Conservation (phyloP, 176 grass and related monocot species). For the Aegilops longissima region DNA sequence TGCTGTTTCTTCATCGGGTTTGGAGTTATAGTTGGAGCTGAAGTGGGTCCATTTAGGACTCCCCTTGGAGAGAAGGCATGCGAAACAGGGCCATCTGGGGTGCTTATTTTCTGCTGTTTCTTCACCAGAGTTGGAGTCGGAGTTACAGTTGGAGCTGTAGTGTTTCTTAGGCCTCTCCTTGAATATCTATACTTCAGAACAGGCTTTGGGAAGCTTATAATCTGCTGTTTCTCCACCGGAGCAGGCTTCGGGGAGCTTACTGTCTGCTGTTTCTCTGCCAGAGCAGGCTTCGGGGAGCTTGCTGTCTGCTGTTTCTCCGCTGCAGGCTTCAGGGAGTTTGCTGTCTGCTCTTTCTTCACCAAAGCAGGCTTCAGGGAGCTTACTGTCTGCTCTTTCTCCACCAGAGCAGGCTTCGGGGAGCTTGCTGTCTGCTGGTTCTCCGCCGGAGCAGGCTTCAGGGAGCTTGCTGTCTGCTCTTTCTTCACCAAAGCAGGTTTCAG, state of each 20-base stretch:
- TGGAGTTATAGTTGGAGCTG: slow-evolving; percentile 1
- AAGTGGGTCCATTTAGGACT: slow-evolving; percentile 2
- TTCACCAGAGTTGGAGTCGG: not conserved
- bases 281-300: not conserved
- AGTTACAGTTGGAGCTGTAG: not conserved
- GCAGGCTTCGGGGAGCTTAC: not conserved
- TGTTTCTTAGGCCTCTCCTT: not conserved
- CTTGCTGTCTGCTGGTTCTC: not conserved
- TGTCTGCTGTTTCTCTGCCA: not conserved
- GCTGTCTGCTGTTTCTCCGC: not conserved
- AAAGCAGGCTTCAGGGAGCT: not conserved
- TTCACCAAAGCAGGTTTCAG: not conserved
- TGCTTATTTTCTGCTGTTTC: slow-evolving; percentile 1
- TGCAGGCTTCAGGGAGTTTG: not conserved
- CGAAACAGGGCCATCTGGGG: not conserved
- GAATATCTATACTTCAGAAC: slow-evolving; percentile 18
- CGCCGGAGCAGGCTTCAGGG: not conserved
- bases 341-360: not conserved
- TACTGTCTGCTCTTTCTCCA: not conserved
- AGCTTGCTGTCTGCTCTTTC: not conserved
- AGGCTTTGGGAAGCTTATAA: not conserved
- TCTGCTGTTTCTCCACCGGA: not conserved
- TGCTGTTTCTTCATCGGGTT: slow-evolving; percentile 11
- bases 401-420: not conserved
- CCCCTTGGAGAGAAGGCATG: not conserved